These are phyloP conservation scores for Sergeia podlipaevii DNA, from an alignment of 208 protist genomes.

Conservation along the genomic window DNA sequence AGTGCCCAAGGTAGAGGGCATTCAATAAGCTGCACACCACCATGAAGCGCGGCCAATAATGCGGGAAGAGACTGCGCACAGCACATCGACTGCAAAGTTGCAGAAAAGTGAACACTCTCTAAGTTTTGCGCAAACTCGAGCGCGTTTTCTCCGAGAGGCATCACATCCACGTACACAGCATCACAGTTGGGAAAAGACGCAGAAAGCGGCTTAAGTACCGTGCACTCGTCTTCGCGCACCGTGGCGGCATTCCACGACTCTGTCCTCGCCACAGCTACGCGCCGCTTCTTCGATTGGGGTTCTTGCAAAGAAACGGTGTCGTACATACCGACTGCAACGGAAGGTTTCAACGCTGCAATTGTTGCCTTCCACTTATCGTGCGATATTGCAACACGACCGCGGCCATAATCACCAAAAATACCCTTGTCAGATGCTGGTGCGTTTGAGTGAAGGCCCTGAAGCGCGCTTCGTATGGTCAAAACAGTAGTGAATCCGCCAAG, in stretches of 20 bases:
- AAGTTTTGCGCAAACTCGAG: slow-evolving; percentile 29
- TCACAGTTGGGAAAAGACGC: not conserved
- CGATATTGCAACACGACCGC: slow-evolving; percentile 44
- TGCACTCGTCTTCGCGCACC: slow-evolving; percentile 1
- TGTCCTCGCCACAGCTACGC: slow-evolving; percentile 30
- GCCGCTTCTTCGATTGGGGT: slow-evolving; percentile 26
- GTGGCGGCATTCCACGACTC: slow-evolving; percentile 31
- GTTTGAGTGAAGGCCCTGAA: slow-evolving; percentile 59
- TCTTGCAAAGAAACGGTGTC: slow-evolving; percentile 55
- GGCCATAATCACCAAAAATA: slow-evolving; percentile 61
- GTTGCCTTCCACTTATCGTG: slow-evolving; percentile 50
- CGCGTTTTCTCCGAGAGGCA: slow-evolving; percentile 28
- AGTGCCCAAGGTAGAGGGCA: slow-evolving; percentile 68
- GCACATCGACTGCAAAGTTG: slow-evolving; percentile 25
- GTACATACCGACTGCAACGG: slow-evolving; percentile 41
- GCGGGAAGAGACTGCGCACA: slow-evolving; percentile 34
- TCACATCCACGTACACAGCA: not conserved
- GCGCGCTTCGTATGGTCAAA: slow-evolving; percentile 51
- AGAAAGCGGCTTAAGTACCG: not conserved
- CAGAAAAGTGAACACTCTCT: slow-evolving; percentile 15
- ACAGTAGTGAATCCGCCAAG: slow-evolving; percentile 52
- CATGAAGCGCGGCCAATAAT: slow-evolving; percentile 37
- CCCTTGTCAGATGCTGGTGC: slow-evolving; percentile 38
- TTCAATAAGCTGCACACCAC: slow-evolving; percentile 55
- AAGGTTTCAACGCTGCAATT: slow-evolving; percentile 41